Evolutionary conservation across 129 eudicot species (phyloP), one percentile per base, ranked within the genome.

Genomic region (Cynara cardunculus): DNA sequence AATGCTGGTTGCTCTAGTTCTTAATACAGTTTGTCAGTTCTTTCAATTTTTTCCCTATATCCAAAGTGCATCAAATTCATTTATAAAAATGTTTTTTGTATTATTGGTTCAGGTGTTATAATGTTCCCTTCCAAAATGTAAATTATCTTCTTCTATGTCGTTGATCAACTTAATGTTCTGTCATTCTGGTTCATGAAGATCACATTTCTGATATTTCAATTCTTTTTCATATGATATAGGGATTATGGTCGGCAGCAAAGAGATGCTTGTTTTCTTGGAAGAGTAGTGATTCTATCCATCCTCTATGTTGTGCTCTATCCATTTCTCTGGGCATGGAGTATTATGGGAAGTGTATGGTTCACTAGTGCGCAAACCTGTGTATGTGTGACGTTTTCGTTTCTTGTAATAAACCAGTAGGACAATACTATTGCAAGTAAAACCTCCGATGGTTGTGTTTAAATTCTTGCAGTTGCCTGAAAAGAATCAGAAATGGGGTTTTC

Each of bases 401-500:
- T 62, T 28, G 67, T 81, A 16, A 77, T 72, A 14, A 71, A 28
- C 7, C 39, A n/a, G 34, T 30, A 76, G 39, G 25, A 71, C 37
- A 34, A 27, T 56, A 32, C 7, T 46, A 14, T 46, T 16, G n/a
- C 64, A 25, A 70, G 65, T 28, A 18, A 82, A 76, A 18, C 46
- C 9, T 62, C 61, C 73, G 75, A 71, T 77, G 26, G 39, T 73
- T 26, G 26, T 84, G 31, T 66, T 14, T 7, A 25, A 84, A 61
- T 70, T 34, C 59, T 83, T 90, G 84, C 91, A 96, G 99, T 83
- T 96, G 89, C 97, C 99, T 34, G 97, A 90, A 87, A 93, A 91
- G 67, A 95, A 97, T 71, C 99, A 96, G 88, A 96, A 92, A 75
- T 96, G 97, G 93, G 99, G 99, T 7, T 96, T 96, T 85, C 90